Evolutionary conservation across 495 filamentous ascomycete genomes (phyloP).

Genomic region (Opeltia flavorubescens): DNA sequence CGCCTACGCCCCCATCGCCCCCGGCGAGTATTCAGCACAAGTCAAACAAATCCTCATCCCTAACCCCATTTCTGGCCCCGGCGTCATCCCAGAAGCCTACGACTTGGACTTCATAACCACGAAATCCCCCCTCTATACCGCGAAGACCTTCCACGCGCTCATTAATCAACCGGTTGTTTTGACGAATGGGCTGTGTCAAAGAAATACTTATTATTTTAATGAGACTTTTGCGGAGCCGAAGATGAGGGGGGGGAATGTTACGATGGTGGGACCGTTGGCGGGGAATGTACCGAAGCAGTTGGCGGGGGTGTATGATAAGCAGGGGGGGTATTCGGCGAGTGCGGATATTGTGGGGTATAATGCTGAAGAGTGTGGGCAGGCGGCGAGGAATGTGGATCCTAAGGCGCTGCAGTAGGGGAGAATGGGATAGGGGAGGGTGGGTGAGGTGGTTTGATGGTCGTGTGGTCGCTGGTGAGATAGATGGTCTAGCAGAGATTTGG

Average conservation of each 20-base stretch:
- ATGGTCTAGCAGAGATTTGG: neutral
- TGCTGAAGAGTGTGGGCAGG: conserved; percentile 1
- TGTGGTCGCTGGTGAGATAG: neutral
- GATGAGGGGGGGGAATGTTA: conserved; percentile 6
- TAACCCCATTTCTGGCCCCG: conserved; percentile 12
- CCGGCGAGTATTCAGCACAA: conserved; percentile 5
- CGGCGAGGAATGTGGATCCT: conserved; percentile 8
- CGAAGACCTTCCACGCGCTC: conserved; percentile 5
- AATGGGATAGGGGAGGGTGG: neutral
- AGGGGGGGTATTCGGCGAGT: conserved; percentile 7
- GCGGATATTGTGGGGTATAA: conserved; percentile 6
- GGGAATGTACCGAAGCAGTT: conserved; percentile 1
- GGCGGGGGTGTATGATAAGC: neutral
- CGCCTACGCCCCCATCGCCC: conserved; percentile 5
- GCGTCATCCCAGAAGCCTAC: conserved; percentile 4
- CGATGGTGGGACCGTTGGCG: neutral
- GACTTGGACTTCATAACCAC: conserved; percentile 7
- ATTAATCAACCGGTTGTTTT: conserved; percentile 8
- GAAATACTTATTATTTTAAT: conserved; percentile 10
- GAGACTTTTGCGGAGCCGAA: conserved; percentile 7
- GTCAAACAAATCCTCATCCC: conserved; percentile 11
- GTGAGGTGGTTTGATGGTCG: neutral
- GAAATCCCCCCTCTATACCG: conserved; percentile 2
- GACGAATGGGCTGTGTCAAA: conserved; percentile 3
- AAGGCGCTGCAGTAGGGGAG: conserved; percentile 1